Percentiles rank a stretch among this genome's conserved stretches.
Evolutionary conservation across 2,329 filamentous ascomycete species (phyloP).

Genomic region (Didymella pomorum): DNA sequence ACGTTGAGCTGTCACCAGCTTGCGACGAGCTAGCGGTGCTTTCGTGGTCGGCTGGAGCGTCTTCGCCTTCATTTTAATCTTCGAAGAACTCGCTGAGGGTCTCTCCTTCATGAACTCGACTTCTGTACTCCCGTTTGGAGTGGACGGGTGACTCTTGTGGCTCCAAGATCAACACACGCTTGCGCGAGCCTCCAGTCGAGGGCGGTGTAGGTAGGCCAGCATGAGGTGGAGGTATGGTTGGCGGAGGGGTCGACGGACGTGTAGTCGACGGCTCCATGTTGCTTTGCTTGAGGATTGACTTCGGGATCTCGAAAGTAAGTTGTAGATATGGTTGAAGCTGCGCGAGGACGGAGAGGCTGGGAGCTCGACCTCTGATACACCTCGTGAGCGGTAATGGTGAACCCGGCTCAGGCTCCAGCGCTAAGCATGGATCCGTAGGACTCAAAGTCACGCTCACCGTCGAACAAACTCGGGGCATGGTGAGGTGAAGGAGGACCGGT

Average conservation of each 20-base stretch:
- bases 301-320: neutral
- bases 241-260: constrained; percentile 18
- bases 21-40: neutral
- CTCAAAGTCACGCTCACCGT: constrained; percentile 2
- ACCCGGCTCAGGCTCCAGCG: neutral
- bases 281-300: neutral
- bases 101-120: neutral
- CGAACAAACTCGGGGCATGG: neutral
- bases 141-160: neutral
- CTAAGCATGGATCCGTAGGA: neutral
- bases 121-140: neutral
- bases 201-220: constrained; percentile 32
- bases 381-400: constrained; percentile 3
- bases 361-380: neutral
- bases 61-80: neutral
- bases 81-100: neutral
- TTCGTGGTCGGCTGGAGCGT: neutral
- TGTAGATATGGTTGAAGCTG: neutral
- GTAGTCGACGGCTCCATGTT: constrained; percentile 10
- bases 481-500: constrained; percentile 5
- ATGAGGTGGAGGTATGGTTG: constrained; percentile 21
- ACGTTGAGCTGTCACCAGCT: neutral
- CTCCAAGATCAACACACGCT: constrained; percentile 6
- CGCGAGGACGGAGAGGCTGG: too few relatives aligned
- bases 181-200: constrained; percentile 23